These are phyloP conservation scores for Plasmodium reichenowi DNA, from an alignment of 169 alveolate genomes.

Conservation along the genomic window DNA sequence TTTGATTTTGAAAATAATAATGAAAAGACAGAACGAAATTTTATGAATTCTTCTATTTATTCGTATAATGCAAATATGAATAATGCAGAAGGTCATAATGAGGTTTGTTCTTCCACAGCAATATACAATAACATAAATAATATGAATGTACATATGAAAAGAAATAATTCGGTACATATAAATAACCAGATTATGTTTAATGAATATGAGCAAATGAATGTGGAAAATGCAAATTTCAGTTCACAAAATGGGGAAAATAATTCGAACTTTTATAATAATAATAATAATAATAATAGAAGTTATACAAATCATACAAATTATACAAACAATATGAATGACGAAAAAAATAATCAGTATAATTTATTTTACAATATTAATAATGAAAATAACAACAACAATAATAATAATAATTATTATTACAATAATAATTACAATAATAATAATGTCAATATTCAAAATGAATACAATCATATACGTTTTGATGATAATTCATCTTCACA, in stretches of 20 bases:
- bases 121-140: background rate
- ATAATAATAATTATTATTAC: background rate
- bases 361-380: slow-evolving; percentile 42
- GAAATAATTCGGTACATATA: background rate
- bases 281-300: slow-evolving; percentile 1
- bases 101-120: background rate
- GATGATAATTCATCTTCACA: background rate
- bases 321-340: background rate
- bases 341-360: slow-evolving; percentile 42
- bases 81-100: background rate
- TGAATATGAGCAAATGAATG: slow-evolving; percentile 4
- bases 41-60: slow-evolving; percentile 31
- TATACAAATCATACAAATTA: background rate
- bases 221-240: slow-evolving; percentile 1
- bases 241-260: background rate
- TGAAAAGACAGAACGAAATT: slow-evolving; percentile 1
- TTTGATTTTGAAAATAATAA: slow-evolving; percentile 5
- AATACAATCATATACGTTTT: slow-evolving; percentile 14
- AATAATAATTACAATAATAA: background rate
- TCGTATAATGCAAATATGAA: slow-evolving; percentile 10
- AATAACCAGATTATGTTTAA: slow-evolving; percentile 25
- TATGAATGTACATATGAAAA: background rate
- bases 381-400: background rate
- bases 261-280: background rate
- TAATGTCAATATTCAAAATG: background rate